Percentiles rank a stretch among this genome's conserved stretches.
Evolutionary conservation across 2,329 filamentous ascomycete genomes (phyloP).

Genomic region (Berkeleyomyces rouxiae): DNA sequence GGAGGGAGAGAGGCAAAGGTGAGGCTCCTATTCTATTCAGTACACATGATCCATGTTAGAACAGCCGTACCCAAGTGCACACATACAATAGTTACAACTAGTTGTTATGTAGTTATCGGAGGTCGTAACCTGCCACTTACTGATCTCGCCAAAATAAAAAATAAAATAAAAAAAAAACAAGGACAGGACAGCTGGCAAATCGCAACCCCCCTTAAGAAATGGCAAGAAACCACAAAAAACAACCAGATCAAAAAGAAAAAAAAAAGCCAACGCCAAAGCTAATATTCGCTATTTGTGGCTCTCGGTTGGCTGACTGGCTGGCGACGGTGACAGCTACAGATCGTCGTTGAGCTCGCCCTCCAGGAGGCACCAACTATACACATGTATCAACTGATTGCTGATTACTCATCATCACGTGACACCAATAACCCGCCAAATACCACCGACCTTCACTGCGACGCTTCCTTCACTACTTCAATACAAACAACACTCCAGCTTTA

Average conservation of each 20-base stretch:
- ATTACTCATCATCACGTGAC: too few relatives aligned
- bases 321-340: too few relatives aligned
- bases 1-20: too few relatives aligned
- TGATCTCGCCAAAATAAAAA: neutral
- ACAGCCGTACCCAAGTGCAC: neutral
- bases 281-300: too few relatives aligned
- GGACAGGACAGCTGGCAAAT: neutral
- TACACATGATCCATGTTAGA: neutral
- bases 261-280: neutral
- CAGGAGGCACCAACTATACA: too few relatives aligned
- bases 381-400: too few relatives aligned
- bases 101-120: neutral
- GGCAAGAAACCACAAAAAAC: neutral
- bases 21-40: too few relatives aligned
- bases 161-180: neutral
- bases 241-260: neutral
- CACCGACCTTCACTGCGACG: too few relatives aligned
- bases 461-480: neutral
- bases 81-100: neutral
- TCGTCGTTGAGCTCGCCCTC: too few relatives aligned
- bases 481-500: neutral
- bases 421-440: too few relatives aligned
- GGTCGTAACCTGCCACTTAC: neutral
- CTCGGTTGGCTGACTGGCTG: too few relatives aligned
- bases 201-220: neutral